These are phyloP conservation scores for Tribonema minus DNA, from an alignment of 108 stramenopile genomes.

Conservation along the genomic window DNA sequence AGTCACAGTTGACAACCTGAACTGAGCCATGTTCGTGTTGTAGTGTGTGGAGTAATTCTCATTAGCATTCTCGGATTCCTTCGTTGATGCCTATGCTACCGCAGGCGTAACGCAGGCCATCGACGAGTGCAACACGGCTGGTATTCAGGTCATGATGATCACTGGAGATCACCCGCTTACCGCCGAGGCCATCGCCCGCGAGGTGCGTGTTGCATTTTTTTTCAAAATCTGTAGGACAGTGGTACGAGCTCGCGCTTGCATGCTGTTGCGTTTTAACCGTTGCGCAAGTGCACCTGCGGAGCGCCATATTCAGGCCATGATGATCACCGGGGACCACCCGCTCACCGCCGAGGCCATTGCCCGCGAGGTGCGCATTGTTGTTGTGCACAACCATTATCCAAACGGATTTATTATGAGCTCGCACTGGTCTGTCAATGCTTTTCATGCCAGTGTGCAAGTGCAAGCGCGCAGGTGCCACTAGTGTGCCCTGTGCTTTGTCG, in stretches of 20 bases:
- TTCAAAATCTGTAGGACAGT: conserved; percentile 28
- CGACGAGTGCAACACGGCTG: conserved; percentile 75
- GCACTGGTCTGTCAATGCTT: too few relatives aligned
- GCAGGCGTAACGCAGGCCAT: conserved; percentile 77
- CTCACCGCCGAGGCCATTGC: conserved; percentile 88
- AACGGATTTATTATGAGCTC: too few relatives aligned
- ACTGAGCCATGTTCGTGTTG: background rate
- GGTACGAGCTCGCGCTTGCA: background rate
- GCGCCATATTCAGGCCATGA: conserved; percentile 67
- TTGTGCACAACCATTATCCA: background rate
- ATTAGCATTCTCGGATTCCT: background rate
- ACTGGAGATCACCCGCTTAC: conserved; percentile 93
- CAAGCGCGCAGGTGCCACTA: too few relatives aligned
- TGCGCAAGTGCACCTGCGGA: background rate
- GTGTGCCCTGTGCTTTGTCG: too few relatives aligned
- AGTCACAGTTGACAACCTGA: too few relatives aligned
- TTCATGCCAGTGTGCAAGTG: too few relatives aligned
- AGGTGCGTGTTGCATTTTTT: too few relatives aligned
- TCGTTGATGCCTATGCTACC: background rate
- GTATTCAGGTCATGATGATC: conserved; percentile 83
- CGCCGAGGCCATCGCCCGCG: too few relatives aligned
- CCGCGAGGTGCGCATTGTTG: conserved; percentile 32
- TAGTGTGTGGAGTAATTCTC: background rate
- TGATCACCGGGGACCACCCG: conserved; percentile 95
- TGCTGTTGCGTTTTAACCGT: background rate